These are phyloP conservation scores for Cercophora sp. DNA, from an alignment of 495 filamentous ascomycete species.

Conservation along the genomic window DNA sequence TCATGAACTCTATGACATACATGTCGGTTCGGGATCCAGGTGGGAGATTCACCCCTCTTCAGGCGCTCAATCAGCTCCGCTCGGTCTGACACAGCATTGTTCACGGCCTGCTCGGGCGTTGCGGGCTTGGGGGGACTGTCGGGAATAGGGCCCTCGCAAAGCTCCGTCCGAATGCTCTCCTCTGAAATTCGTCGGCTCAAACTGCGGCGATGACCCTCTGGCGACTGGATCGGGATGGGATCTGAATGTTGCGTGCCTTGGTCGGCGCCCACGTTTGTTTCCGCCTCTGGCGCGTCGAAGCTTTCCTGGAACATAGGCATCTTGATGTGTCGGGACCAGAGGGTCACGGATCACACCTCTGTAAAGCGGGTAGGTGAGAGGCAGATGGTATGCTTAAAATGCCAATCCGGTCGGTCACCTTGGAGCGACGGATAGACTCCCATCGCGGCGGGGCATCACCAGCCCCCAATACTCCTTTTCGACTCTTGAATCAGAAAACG, in stretches of 20 bases:
- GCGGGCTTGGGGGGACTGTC: conserved; percentile 35
- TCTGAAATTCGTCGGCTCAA: conserved; percentile 39
- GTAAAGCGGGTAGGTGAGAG: too few species aligned
- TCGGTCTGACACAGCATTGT: conserved; percentile 50
- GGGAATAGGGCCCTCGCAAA: conserved; percentile 52
- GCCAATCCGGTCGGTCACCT: background rate
- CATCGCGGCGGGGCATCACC: conserved; percentile 5
- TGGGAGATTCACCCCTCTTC: conserved; percentile 73
- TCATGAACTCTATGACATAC: too few species aligned
- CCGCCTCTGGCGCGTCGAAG: conserved; percentile 24
- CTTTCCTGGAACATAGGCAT: conserved; percentile 62
- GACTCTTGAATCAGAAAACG: background rate
- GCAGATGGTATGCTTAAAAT: background rate
- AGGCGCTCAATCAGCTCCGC: conserved; percentile 79
- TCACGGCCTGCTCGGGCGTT: conserved; percentile 27
- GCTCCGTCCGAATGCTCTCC: conserved; percentile 52
- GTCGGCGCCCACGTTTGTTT: background rate
- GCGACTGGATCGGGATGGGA: conserved; percentile 17
- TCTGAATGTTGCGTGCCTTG: conserved; percentile 6
- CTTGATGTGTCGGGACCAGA: conserved; percentile 12
- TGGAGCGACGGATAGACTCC: too few species aligned
- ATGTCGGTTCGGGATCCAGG: conserved; percentile 64
- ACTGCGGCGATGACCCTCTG: conserved; percentile 7
- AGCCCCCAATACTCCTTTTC: background rate
- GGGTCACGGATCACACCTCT: too few species aligned